These are phyloP conservation scores for Chlorella sp. DNA, from an alignment of 139 green algal species.

Conservation along the genomic window DNA sequence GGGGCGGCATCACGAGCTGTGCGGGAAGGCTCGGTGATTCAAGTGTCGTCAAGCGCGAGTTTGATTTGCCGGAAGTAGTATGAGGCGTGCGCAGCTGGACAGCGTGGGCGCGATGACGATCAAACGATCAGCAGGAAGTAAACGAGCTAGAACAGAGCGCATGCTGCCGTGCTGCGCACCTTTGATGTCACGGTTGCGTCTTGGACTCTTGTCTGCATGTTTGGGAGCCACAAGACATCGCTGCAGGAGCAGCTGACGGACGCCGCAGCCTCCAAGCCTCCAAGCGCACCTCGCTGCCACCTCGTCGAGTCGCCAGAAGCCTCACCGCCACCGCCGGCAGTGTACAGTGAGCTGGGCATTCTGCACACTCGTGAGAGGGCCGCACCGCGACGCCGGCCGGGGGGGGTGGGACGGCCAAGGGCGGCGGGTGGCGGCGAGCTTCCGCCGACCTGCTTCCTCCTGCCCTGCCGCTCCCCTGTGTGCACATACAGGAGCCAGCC, in stretches of 20 bases:
- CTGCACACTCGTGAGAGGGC: background rate
- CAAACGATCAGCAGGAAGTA: background rate
- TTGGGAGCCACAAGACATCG: background rate
- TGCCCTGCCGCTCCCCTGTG: background rate
- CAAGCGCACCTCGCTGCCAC: background rate
- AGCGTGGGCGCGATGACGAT: background rate
- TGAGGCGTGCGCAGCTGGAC: background rate
- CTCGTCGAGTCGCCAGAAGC: background rate
- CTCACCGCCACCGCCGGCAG: background rate
- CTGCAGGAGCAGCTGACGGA: background rate
- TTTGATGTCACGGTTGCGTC: no score
- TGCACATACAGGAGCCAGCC: background rate
- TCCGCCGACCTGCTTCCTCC: background rate
- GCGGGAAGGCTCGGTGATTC: background rate
- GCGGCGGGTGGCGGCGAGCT: background rate
- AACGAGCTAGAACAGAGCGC: no score
- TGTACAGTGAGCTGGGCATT: background rate
- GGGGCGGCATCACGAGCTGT: background rate
- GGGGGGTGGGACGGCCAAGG: background rate
- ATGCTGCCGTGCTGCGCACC: background rate
- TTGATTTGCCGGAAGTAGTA: background rate
- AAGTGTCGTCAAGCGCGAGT: background rate
- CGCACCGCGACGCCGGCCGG: no score
- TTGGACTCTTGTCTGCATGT: background rate
- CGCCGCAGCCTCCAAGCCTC: background rate